These are phyloP conservation scores for Plasmodium chabaudi DNA, from an alignment of 169 alveolate genomes.

Conservation along the genomic window DNA sequence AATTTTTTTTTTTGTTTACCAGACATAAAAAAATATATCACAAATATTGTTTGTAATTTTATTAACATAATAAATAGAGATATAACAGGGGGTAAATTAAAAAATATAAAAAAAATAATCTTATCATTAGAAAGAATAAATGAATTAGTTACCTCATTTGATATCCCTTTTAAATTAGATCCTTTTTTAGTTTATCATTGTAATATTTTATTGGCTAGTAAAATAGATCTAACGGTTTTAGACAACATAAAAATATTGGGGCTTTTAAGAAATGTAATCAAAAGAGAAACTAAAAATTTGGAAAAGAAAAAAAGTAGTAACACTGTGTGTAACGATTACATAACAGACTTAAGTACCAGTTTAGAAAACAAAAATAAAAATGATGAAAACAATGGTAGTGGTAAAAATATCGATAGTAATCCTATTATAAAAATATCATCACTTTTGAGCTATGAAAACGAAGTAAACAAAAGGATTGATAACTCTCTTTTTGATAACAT, in stretches of 20 bases:
- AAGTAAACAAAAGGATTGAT: not conserved
- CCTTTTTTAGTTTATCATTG: slow-evolving; percentile 38
- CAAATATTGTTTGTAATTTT: slow-evolving; percentile 46
- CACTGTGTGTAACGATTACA: not conserved
- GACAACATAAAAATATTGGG: slow-evolving; percentile 54
- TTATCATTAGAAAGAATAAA: slow-evolving; percentile 51
- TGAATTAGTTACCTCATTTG: slow-evolving; percentile 29
- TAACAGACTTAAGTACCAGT: not conserved
- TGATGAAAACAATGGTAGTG: not conserved
- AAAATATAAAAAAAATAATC: slow-evolving; percentile 30
- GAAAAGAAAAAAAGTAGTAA: not conserved
- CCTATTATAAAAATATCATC: not conserved
- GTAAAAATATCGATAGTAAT: not conserved
- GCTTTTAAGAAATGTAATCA: slow-evolving; percentile 17
- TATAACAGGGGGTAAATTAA: not conserved
- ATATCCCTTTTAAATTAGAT: slow-evolving; percentile 24
- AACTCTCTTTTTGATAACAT: slow-evolving; percentile 30
- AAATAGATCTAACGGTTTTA: slow-evolving; percentile 49
- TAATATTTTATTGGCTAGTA: slow-evolving; percentile 40
- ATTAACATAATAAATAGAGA: slow-evolving; percentile 19
- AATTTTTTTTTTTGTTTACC: slow-evolving; percentile 39
- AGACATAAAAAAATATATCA: slow-evolving; percentile 56
- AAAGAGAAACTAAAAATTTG: not conserved
- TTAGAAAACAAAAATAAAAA: slow-evolving; percentile 19
- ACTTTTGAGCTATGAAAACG: not conserved